Conservation (phyloP, 768 basidiomycete species). For the Naganishia vaughanmartiniae region DNA sequence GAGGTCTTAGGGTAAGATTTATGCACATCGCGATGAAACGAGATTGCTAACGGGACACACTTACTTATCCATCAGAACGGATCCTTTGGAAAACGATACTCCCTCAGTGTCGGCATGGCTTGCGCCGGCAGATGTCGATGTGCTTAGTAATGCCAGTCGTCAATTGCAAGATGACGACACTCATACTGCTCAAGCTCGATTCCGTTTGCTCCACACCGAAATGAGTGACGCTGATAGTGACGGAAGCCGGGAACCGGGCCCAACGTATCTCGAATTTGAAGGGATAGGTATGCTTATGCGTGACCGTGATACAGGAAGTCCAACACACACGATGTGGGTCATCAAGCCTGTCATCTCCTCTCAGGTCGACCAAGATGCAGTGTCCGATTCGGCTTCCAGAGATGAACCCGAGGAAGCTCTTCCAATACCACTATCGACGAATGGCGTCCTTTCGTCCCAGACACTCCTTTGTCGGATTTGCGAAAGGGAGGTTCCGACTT, state of each 20-base stretch:
- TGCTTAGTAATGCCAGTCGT: constrained; percentile 82
- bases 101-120: constrained; percentile 78
- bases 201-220: constrained; percentile 74
- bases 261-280: constrained; percentile 73
- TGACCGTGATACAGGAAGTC: constrained; percentile 79
- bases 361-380: constrained; percentile 19
- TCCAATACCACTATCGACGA: constrained; percentile 52
- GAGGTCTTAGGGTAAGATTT: constrained; percentile 64
- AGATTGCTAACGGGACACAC: constrained; percentile 12
- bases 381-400: not conserved
- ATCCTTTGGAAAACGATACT: constrained; percentile 73
- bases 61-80: constrained; percentile 59
- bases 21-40: not conserved
- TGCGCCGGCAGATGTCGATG: constrained; percentile 71
- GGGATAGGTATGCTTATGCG: constrained; percentile 98
- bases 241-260: constrained; percentile 47
- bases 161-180: constrained; percentile 85
- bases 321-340: constrained; percentile 98
- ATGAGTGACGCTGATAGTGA: constrained; percentile 58
- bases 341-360: constrained; percentile 60
- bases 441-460: constrained; percentile 62
- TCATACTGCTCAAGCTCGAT: constrained; percentile 87
- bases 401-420: constrained; percentile 42
- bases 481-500: constrained; percentile 91
- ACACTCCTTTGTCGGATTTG: constrained; percentile 94